Percentiles rank a stretch among this genome's conserved stretches.
Conservation (phyloP, 2,329 filamentous ascomycete species). For the Corinectria fuckeliana region DNA sequence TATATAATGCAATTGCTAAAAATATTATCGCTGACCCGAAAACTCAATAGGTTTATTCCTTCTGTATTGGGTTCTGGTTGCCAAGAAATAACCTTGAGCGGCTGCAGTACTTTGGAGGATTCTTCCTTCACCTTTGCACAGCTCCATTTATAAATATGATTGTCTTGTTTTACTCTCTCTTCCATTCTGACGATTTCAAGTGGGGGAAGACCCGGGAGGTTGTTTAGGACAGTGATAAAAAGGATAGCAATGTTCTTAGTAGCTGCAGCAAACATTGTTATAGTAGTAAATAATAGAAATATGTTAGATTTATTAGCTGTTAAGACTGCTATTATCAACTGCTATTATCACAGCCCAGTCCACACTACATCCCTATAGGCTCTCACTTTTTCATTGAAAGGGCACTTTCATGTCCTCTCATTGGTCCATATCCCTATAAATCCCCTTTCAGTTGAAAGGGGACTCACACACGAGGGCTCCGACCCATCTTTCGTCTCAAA, state of each 20-base stretch:
- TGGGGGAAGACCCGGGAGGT: conserved; percentile 55
- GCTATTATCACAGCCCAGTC: too few relatives aligned
- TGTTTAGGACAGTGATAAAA: conserved; percentile 38
- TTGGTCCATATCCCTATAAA: neutral
- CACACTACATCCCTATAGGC: conserved; percentile 18
- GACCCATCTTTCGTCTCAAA: neutral
- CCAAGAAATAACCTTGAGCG: conserved; percentile 48
- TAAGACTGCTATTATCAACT: too few relatives aligned
- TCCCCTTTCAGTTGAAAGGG: neutral
- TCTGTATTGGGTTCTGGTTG: conserved; percentile 51
- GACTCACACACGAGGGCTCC: neutral
- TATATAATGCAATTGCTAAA: too few relatives aligned
- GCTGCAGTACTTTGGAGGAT: conserved; percentile 47
- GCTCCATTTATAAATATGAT: conserved; percentile 53
- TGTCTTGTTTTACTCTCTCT: conserved; percentile 50
- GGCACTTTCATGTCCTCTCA: neutral
- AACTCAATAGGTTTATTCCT: conserved; percentile 46
- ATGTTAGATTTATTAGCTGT: too few relatives aligned
- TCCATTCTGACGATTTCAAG: conserved; percentile 53
- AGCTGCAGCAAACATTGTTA: conserved; percentile 35
- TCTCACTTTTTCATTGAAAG: neutral
- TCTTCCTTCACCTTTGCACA: conserved; percentile 44
- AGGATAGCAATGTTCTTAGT: conserved; percentile 32
- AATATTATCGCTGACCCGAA: conserved; percentile 19
- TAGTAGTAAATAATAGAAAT: too few relatives aligned